phyloP scores from a whole-genome alignment of 2,329 filamentous ascomycete species.

The Ceratocystis variospora region DNA sequence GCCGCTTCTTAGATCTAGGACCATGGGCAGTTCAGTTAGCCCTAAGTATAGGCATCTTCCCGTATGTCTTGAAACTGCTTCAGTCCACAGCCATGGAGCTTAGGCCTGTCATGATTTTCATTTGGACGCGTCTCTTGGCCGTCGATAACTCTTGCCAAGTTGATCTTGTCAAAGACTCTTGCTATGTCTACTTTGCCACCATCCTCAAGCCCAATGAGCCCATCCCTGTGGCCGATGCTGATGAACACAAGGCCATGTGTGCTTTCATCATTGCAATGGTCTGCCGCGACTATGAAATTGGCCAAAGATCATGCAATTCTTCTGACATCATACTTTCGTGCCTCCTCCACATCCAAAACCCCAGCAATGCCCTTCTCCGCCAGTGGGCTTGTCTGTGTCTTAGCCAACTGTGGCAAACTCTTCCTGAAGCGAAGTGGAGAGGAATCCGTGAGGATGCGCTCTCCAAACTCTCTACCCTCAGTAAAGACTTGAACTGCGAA shows the following conservation, averaged over 20 bases:
- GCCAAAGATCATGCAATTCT: slow-evolving; percentile 80
- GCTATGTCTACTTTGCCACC: slow-evolving; percentile 90
- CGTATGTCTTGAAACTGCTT: slow-evolving; percentile 91
- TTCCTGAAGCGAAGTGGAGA: slow-evolving; percentile 86
- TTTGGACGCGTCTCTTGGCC: slow-evolving; percentile 90
- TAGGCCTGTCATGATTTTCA: slow-evolving; percentile 98
- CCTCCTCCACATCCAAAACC: slow-evolving; percentile 66
- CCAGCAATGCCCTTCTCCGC: slow-evolving; percentile 73
- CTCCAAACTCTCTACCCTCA: slow-evolving; percentile 62
- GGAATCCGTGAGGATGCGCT: slow-evolving; percentile 84
- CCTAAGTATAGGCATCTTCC: slow-evolving; percentile 94
- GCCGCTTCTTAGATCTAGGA: slow-evolving; percentile 85
- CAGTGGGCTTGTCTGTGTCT: slow-evolving; percentile 96
- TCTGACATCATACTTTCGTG: slow-evolving; percentile 85
- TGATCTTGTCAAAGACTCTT: slow-evolving; percentile 90
- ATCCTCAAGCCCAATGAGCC: slow-evolving; percentile 76
- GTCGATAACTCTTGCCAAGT: slow-evolving; percentile 89
- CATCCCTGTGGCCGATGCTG: slow-evolving; percentile 73
- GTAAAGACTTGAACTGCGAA: slow-evolving; percentile 77
- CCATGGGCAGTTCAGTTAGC: slow-evolving; percentile 98
- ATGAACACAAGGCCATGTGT: slow-evolving; percentile 97
- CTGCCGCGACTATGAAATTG: slow-evolving; percentile 85
- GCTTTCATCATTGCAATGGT: slow-evolving; percentile 96
- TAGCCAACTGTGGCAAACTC: slow-evolving; percentile 85
- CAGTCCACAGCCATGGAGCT: slow-evolving; percentile 90